These are phyloP conservation scores for Yamadazyma paraphyllophila DNA, from an alignment of 805 yeast species.

Conservation along the genomic window DNA sequence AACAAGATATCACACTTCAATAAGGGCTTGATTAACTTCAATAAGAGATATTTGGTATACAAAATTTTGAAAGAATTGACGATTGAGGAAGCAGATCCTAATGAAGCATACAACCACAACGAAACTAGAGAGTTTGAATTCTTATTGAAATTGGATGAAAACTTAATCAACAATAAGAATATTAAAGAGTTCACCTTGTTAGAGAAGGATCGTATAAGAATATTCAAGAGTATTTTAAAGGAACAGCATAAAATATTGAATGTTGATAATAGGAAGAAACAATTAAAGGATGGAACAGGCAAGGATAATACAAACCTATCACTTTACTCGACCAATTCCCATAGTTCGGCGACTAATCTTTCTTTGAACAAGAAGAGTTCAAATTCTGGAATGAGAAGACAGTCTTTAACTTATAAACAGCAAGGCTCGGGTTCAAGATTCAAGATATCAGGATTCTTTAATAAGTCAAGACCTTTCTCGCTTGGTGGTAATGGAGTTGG, in stretches of 20 bases:
- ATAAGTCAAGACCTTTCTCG: constrained; percentile 55
- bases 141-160: constrained; percentile 46
- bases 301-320: constrained; percentile 2
- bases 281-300: constrained; percentile 15
- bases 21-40: constrained; percentile 71
- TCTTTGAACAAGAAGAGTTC: constrained; percentile 29
- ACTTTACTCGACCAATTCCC: background rate
- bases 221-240: constrained; percentile 30
- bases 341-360: constrained; percentile 1
- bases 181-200: constrained; percentile 33
- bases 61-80: constrained; percentile 39
- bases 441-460: constrained; percentile 57
- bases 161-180: constrained; percentile 28
- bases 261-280: constrained; percentile 32
- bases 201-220: constrained; percentile 24
- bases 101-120: constrained; percentile 23
- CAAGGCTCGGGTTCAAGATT: constrained; percentile 38
- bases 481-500: constrained; percentile 16
- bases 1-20: constrained; percentile 70
- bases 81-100: constrained; percentile 27
- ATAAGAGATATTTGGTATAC: constrained; percentile 52
- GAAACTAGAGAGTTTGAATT: constrained; percentile 50
- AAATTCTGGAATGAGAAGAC: constrained; percentile 30
- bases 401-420: constrained; percentile 39
- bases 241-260: constrained; percentile 33